These are phyloP conservation scores for Lignosus rhinocerotis DNA, from an alignment of 1,284 basidiomycete genomes.

Conservation along the genomic window DNA sequence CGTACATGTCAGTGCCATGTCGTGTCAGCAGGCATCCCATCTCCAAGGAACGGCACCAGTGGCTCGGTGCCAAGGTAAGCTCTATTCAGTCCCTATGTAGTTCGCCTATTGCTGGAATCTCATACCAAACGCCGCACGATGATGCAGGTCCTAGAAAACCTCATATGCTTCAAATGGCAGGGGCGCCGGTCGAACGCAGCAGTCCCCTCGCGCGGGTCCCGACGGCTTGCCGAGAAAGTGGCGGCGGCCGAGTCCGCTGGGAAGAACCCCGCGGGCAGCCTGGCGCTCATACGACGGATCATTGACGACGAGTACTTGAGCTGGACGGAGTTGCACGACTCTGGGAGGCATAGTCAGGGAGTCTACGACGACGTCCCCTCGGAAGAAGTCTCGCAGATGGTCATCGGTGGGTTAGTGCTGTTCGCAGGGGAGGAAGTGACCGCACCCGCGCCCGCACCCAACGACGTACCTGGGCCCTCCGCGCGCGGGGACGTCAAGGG, in stretches of 20 bases:
- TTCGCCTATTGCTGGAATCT: no score
- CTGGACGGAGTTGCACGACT: constrained; percentile 31
- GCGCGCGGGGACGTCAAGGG: neutral
- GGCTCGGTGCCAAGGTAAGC: constrained; percentile 53
- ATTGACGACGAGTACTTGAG: constrained; percentile 22
- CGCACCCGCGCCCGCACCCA: neutral
- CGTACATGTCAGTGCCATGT: constrained; percentile 48
- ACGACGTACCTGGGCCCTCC: neutral
- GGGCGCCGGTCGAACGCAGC: constrained; percentile 27
- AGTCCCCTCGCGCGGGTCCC: constrained; percentile 26
- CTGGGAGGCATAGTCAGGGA: constrained; percentile 12
- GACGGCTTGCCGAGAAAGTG: constrained; percentile 29
- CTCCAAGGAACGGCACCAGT: constrained; percentile 47
- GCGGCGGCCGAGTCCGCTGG: constrained; percentile 5
- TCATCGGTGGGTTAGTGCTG: constrained; percentile 25
- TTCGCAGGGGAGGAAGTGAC: constrained; percentile 10
- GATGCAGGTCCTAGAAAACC: constrained; percentile 35
- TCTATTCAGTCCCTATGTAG: neutral
- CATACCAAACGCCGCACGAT: no score
- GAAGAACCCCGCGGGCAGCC: neutral
- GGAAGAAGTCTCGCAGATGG: constrained; percentile 27
- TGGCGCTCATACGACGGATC: constrained; percentile 17
- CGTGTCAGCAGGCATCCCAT: constrained; percentile 44
- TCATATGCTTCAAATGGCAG: constrained; percentile 32
- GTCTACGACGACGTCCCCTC: constrained; percentile 32